Evolutionary conservation across 163 green algal genomes (phyloP), one percentile per base, ranked within the genome.

Genomic region (Scenedesmus sp.): DNA sequence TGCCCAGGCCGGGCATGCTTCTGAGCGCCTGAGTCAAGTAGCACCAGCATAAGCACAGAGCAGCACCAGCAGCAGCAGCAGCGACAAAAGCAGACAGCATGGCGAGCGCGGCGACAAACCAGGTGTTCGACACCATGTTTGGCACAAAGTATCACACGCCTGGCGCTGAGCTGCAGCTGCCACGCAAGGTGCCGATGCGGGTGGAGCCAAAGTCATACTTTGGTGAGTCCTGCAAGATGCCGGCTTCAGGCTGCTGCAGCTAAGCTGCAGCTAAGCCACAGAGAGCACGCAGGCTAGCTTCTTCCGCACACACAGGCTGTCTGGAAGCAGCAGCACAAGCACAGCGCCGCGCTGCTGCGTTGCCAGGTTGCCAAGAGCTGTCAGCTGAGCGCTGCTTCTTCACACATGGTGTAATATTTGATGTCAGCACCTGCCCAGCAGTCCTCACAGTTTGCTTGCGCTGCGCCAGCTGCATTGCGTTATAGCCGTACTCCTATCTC

Each of bases 121-220:
- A 91, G 60, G 60, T 93, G 55, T 87, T 93, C n/a, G 90, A 93
- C 82, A 89, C 85, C 13, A 20, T 93, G n/a, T 93, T 93, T 79
- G 90, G 90, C 60, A 93, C 90, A 4, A 70, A 62, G 87, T 93
- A 92, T 23, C 81, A 94, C 87, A 95, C 94, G 1, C 83, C 91
- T 70, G 94, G 94, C 23, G 94, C 94, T 23, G 34, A 85, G 56
- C 79, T 95, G 60, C 94, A 95, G 88, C 62, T 94, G 46, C 97
- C 97, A 0, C 91, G 97, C 13, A 98, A 98, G 90, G 94, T 98
- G 23, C 97, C 97, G 1, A 95, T 99, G 93, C 93, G 97, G 0
- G 97, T 99, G 34, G 97, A 99, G 93, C 97, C 97, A 16, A 99
- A 99, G 90, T 98, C 95, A 4, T 98, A 97, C 79, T 99, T 99